These are phyloP conservation scores for Apiotrichum montevideense DNA, from an alignment of 1,284 basidiomycete species.

Conservation along the genomic window DNA sequence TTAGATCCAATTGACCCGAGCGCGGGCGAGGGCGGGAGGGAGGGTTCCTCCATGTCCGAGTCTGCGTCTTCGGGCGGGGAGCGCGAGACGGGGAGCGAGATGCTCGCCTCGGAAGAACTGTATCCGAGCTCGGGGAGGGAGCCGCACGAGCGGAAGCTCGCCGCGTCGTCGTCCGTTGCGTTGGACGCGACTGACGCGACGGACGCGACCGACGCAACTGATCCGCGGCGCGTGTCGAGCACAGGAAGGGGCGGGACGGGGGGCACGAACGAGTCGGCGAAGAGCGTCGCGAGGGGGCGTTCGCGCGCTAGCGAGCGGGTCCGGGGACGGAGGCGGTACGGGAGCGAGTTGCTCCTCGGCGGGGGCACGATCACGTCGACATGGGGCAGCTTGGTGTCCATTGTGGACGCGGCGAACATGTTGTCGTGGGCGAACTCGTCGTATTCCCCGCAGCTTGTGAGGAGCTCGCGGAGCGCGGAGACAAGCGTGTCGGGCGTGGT, in stretches of 20 bases:
- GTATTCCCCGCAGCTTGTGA: slow-evolving; percentile 16
- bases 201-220: no score
- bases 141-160: neutral
- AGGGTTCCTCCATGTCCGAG: no score
- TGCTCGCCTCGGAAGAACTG: neutral
- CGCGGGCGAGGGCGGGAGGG: no score
- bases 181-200: neutral
- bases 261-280: neutral
- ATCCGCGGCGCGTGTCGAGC: neutral
- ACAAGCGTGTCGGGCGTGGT: slow-evolving; percentile 11
- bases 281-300: neutral
- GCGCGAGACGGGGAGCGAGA: neutral
- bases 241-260: neutral
- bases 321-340: neutral
- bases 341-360: neutral
- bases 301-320: neutral
- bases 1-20: no score
- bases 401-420: slow-evolving; percentile 2
- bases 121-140: neutral
- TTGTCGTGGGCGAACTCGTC: slow-evolving; percentile 5
- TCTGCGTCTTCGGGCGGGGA: no score
- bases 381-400: neutral
- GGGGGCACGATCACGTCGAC: neutral
- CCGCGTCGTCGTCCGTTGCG: neutral
- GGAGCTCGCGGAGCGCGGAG: slow-evolving; percentile 16